These are phyloP conservation scores for Ganoderma sp. DNA, from an alignment of 1,284 basidiomycete genomes.

Conservation along the genomic window DNA sequence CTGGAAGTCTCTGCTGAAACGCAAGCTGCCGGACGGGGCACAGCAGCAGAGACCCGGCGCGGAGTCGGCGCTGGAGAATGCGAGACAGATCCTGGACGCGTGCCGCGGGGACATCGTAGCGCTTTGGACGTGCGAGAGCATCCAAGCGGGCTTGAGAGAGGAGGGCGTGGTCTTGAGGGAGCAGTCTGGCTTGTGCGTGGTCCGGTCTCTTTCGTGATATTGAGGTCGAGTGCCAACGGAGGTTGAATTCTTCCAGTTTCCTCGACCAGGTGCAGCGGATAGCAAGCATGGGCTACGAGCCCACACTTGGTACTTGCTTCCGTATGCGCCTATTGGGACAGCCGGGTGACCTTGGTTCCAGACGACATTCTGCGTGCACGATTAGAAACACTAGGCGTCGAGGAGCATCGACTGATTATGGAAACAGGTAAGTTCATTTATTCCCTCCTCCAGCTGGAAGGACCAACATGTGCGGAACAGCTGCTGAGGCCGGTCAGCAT, in stretches of 20 bases:
- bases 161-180: constrained; percentile 56
- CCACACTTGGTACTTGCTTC: constrained; percentile 49
- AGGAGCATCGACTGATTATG: constrained; percentile 60
- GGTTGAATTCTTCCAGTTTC: constrained; percentile 48
- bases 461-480: constrained; percentile 29
- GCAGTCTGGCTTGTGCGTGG: constrained; percentile 65
- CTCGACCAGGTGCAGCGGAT: constrained; percentile 58
- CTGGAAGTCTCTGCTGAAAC: constrained; percentile 49
- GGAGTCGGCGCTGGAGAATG: constrained; percentile 46
- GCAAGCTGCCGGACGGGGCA: constrained; percentile 17
- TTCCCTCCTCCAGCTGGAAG: not conserved
- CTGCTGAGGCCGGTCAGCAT: constrained; percentile 46
- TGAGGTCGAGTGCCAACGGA: not conserved
- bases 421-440: constrained; percentile 45
- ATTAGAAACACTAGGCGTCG: constrained; percentile 63
- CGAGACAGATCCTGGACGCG: constrained; percentile 55
- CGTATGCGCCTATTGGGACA: constrained; percentile 16
- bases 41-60: constrained; percentile 9
- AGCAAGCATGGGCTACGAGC: constrained; percentile 54
- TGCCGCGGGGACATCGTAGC: constrained; percentile 57
- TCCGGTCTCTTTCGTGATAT: not conserved
- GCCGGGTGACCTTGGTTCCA: constrained; percentile 32
- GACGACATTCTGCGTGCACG: constrained; percentile 67
- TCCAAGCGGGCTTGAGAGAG: constrained; percentile 49
- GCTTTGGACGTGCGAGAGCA: constrained; percentile 53